Base-by-base conservation (phyloP, 805 yeast species). In the Lipomyces orientalis region DNA sequence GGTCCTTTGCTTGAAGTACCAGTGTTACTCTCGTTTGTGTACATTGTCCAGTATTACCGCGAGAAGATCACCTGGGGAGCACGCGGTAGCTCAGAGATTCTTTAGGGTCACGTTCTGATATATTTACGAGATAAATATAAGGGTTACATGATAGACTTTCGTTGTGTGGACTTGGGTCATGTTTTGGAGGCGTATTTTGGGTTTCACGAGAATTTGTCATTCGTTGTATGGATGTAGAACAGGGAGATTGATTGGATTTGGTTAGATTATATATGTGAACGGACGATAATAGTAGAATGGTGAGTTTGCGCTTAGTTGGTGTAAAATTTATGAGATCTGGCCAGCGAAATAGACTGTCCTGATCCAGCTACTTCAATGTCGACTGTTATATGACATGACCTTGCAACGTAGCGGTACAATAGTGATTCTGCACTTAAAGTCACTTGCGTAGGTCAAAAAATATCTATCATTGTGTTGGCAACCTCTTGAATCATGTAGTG, bases 1-100 rank as follows among this genome's bases (percentile, higher is more conserved):
- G 89, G 88, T 1, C 88, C 88, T 0, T 77, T 86, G 49, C 73
- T 86, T n/a, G 89, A 86, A 71, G 86, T 86, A 9, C 89, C 89
- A 4, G 81, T 86, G 7, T 77, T 86, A 49, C 63, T 76, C 25
- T 58, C 68, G 4, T 69, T 76, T 37, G 77, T 73, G 10, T 70
- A 73, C 54, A 62, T 68, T 12, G 64, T 73, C 16, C 71, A 65
- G 58, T 63, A 64, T 39, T 65, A 58, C 52, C 49, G 35, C 22
- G 62, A 59, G 16, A 35, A 46, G 43, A 55, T 68, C 37, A 57
- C 51, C 2, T 68, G 71, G 71, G 71, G 71, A 49, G 51, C 22
- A 19, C 46, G 56, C 4, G 71, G 69, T 14, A 67, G 71, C 61
- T 57, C 65, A 19, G 68, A 65, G 22, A 56, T 65, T n/a, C 35